Base-by-base conservation (phyloP, 306 rosid species). In the Cucumis hystrix region DNA sequence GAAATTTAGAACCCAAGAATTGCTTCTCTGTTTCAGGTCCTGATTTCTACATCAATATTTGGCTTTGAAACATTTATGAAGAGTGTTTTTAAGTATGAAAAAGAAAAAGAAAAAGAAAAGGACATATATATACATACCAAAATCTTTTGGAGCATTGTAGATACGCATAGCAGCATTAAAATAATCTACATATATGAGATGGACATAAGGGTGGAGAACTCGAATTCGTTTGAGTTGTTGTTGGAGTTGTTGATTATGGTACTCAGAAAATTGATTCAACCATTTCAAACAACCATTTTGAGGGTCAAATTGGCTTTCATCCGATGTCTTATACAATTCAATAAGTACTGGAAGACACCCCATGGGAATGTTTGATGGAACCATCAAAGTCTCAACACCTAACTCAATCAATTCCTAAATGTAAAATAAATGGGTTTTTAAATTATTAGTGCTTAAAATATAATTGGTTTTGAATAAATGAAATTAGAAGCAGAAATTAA, bases 141-240 rank as follows among this genome's bases (percentile, higher is more conserved):
- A 86, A 73, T 86, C 79, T 51, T 79, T 16, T 49, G 92, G 86
- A 63, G 82, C 6, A 1, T 63, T 74, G 61, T 75, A 88, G 8
- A 86, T 61, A 25, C 74, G 52, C 79, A 81, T 70, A 4, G 79
- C 65, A 40, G 85, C 80, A 61, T 84, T 76, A 74, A 83, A 86
- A 30, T 84, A 86, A 73, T 88, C 90, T 3, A 78, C 88, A 68
- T 86, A 86, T 20, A 86, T 81, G 74, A 88, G 83, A 37, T 39
- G 68, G 20, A 69, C 74, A 17, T 51, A 35, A 7, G 88, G 87
- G 74, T 86, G 25, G 30, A 76, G 84, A 30, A 1, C 45, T 45
- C 54, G 80, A 55, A 88, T 82, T 51, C 37, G 80, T 8, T 56
- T 0, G 21, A 84, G 7, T 80, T 81, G 86, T 63, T 6, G 3